These are phyloP conservation scores for Fusarium robinianum DNA, from an alignment of 2,329 filamentous ascomycete species.

Conservation along the genomic window DNA sequence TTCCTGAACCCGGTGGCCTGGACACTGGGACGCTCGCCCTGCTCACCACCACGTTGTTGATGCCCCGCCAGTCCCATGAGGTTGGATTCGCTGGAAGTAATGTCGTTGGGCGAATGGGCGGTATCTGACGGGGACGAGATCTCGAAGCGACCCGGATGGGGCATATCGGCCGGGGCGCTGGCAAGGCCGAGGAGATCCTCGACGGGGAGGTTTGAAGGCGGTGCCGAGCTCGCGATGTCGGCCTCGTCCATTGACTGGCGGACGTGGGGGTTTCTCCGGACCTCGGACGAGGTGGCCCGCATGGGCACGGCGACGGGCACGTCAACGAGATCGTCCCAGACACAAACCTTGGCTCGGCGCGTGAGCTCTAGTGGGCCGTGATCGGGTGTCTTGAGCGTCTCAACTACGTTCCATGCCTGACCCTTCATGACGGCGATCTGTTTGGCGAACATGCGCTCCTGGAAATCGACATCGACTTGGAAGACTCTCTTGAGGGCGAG, in stretches of 20 bases:
- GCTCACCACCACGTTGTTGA: slow-evolving; percentile 22
- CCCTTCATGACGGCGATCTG: slow-evolving; percentile 99
- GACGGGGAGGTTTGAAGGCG: slow-evolving; percentile 41
- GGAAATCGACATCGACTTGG: slow-evolving; percentile 90
- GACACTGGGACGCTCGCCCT: slow-evolving; percentile 28
- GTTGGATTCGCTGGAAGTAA: slow-evolving; percentile 28
- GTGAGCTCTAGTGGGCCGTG: slow-evolving; percentile 95
- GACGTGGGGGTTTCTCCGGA: slow-evolving; percentile 66
- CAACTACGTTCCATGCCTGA: slow-evolving; percentile 98
- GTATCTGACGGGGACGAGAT: slow-evolving; percentile 54
- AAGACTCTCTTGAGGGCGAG: slow-evolving; percentile 85
- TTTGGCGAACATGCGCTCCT: slow-evolving; percentile 98
- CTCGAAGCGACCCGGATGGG: slow-evolving; percentile 77
- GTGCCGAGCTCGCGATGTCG: slow-evolving; percentile 69
- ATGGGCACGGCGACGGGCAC: slow-evolving; percentile 93
- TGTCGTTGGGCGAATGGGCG: slow-evolving; percentile 46
- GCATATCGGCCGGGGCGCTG: slow-evolving; percentile 66
- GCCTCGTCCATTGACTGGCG: slow-evolving; percentile 71
- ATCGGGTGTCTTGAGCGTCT: slow-evolving; percentile 89
- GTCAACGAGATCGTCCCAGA: slow-evolving; percentile 98
- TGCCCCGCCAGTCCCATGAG: slow-evolving; percentile 19
- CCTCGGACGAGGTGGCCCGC: slow-evolving; percentile 81
- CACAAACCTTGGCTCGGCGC: slow-evolving; percentile 84
- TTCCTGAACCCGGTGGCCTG: slow-evolving; percentile 31
- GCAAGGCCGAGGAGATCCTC: slow-evolving; percentile 73